Evolutionary conservation across 306 rosid species (phyloP), one percentile per base, ranked within the genome.

Genomic region (Quillaja saponaria): DNA sequence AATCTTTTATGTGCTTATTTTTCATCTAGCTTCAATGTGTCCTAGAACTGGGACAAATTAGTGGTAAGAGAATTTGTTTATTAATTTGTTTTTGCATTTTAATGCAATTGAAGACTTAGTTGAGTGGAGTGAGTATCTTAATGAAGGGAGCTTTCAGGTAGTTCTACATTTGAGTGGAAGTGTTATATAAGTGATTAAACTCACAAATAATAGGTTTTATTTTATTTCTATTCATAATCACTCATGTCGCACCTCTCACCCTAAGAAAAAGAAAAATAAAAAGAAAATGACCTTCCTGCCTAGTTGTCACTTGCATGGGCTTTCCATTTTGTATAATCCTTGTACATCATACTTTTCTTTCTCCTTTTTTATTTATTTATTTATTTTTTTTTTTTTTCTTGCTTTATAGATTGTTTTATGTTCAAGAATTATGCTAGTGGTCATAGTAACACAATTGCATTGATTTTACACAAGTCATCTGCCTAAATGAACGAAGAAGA

Each of bases 31-130:
- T 38, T 18, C 17, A 11, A 31, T 42, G 4, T 60, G 51, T 10
- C 38, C 35, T 59, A 52, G 19, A 66, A 56, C 13, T 39, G 61
- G 33, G 40, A 44, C 51, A 49, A 34, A 10, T 51, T 34, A 66
- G 37, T 18, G 38, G 39, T 49, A 16, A 37, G 34, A 0, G 3
- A 25, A 46, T 25, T 38, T 55, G 31, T 40, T 49, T 47, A 38
- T 48, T 56, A 46, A 46, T 46, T 5, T 46, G 10, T 46, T 14
- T 10, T 46, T 18, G 15, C 20, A 15, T 25, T 38, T 31, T 49
- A 8, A 25, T 33, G 18, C 47, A 13, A 10, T 63, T 34, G 11
- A 64, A 38, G 64, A 61, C 11, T 56, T 64, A 49, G 42, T 39
- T 21, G 38, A 48, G 33, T 13, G 3, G 10, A 47, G 2, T 58